Conservation (phyloP, 768 basidiomycete species). For the Tricholoma bakamatsutake region DNA sequence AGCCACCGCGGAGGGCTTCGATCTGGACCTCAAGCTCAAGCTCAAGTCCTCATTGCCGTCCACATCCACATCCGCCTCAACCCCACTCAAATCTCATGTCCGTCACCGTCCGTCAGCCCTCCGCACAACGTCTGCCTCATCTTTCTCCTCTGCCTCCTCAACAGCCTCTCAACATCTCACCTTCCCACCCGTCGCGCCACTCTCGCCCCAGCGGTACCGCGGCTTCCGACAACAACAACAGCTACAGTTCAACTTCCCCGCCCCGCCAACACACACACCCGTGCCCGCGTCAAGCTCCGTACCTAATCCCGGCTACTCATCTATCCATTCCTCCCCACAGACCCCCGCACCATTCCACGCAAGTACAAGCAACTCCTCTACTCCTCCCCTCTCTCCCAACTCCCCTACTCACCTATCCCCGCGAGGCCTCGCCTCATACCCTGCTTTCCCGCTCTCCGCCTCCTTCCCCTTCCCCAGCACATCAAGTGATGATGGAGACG, state of each 20-base stretch:
- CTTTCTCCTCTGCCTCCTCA: neutral
- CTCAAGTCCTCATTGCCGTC: neutral
- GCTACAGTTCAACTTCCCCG: conserved; percentile 9
- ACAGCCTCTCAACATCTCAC: conserved; percentile 6
- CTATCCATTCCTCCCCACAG: neutral
- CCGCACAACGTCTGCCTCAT: neutral
- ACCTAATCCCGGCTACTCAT: neutral
- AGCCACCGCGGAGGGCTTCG: conserved; percentile 2
- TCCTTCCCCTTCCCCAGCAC: neutral
- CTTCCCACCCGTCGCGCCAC: conserved; percentile 16
- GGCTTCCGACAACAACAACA: neutral
- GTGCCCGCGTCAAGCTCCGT: neutral
- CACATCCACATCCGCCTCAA: neutral
- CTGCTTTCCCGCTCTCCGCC: neutral
- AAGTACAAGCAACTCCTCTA: conserved; percentile 2
- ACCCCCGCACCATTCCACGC: neutral
- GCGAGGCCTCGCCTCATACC: conserved; percentile 6
- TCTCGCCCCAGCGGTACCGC: conserved; percentile 12
- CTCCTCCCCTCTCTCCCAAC: conserved; percentile 8
- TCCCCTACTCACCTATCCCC: conserved; percentile 10
- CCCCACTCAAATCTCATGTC: neutral
- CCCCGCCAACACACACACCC: conserved; percentile 9
- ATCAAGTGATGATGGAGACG: neutral
- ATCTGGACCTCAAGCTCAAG: neutral
- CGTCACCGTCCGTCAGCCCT: neutral